Evolutionary conservation across 257 asterid genomes (phyloP), one percentile per base, ranked within the genome.

Genomic region (Orobanche coerulescens): DNA sequence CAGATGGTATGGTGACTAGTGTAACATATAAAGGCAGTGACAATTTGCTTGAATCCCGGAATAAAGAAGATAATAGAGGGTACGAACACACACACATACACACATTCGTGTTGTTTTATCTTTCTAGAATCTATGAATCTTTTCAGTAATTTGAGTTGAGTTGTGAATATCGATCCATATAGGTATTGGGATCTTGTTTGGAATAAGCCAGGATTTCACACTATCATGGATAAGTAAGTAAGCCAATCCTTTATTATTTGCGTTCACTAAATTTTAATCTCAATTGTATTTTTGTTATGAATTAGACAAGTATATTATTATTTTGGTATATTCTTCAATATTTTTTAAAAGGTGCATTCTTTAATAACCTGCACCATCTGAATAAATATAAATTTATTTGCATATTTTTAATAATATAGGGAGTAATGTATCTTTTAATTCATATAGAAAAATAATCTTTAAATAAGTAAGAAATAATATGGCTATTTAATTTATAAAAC

Each of bases 181-280:
- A 83, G 87, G 73, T 78, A 81, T 54, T 83, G 91, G 87, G 76
- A 78, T 71, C 36, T 69, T 2, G 18, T 34, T 11, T 81, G 88
- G 83, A 70, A 72, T 70, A 65, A 65, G 30, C 73, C 75, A 4
- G 76, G 73, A 8, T 62, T 5, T 15, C 9, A 2, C 0, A 60
- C 14, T 19, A 48, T 0, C 36, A 54, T 70, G 75, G 76, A 70
- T 46, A 66, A 43, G 88, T 78, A 56, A 49, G 65, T 10, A n/a
- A 20, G 4, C 62, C 28, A 0, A 24, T 25, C 3, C 28, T 15
- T 43, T 23, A 23, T 30, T 2, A 22, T 1, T 49, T 50, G 6
- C 36, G 40, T 54, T 12, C 24, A 34, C 3, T 10, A 2, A 1
- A 33, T 10, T 30, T 19, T 16, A 54, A 37, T 2, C 11, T 37